Evolutionary conservation across 2,329 filamentous ascomycete genomes (phyloP), one percentile per base, ranked within the genome.

Genomic region (Chrysosphaeria jannelii): DNA sequence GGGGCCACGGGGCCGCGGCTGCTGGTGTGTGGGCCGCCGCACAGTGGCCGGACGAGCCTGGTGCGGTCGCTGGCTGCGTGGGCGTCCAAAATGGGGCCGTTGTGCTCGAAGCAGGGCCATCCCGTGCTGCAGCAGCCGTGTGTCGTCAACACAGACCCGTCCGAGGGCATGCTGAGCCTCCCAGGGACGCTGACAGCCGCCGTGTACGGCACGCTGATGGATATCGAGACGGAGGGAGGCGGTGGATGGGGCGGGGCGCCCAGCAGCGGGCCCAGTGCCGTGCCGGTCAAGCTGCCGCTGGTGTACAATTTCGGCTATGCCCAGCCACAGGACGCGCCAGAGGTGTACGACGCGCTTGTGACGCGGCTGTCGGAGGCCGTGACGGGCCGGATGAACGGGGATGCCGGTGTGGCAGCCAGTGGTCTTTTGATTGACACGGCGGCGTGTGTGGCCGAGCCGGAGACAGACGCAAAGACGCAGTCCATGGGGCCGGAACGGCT

Each of bases 241-340:
- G 25, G 22, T 15, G 75, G 72, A 11, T 91, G 78, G 66, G 85
- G 85, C 7, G 75, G 60, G 33, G 79, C 75, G 34, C 79, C 81
- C 0, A 89, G 79, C 35, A 88, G 72, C 32, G 85, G 81, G 0
- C 79, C 85, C 1, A 85, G 70, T 34, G 60, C 66, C 1, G 65
- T 89, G 10, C 79, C 81, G 0, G 75, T 90, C 24, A 93, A 91
- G 49, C 53, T 90, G 34, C 85, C 85, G 5, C 48, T 97, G 25
- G 76, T 81, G 14, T 89, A 90, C 39, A 75, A 78, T 43, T 89
- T 74, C 41, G 81, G 85, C 10, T 51, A 70, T 30, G 53, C 60
- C 24, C 63, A 53, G 30, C 59, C 75, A 1, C 67, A 76, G 33
- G 70, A 76, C 23, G 70, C 76, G 29, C 52, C 58, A 0, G 56